Percentiles rank a stretch among this genome's conserved stretches.
phyloP scores from a whole-genome alignment of 441 rosid species.

The Macaranga tanarius region DNA sequence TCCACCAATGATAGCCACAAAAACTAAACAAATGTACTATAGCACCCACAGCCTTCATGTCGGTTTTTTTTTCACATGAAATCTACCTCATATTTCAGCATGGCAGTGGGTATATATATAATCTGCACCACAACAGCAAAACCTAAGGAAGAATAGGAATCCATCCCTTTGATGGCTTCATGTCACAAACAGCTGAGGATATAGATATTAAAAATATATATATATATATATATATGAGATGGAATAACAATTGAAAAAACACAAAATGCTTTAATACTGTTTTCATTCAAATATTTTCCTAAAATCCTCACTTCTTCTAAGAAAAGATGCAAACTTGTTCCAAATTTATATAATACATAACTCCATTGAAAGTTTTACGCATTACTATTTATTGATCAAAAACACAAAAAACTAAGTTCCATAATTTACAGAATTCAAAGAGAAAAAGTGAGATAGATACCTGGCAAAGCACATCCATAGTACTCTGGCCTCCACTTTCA shows the following conservation, averaged over 20 bases:
- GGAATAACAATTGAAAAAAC: background rate
- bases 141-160: background rate
- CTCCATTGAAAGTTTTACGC: background rate
- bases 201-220: background rate
- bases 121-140: background rate
- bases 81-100: background rate
- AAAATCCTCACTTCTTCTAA: too few relatives aligned
- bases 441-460: conserved; percentile 36
- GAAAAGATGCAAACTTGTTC: background rate
- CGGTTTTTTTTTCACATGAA: background rate
- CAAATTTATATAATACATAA: background rate
- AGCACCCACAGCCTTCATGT: background rate
- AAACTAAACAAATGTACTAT: background rate
- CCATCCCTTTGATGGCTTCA: background rate
- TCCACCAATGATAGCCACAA: too few relatives aligned
- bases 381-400: too few relatives aligned
- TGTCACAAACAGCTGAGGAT: background rate
- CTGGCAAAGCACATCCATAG: conserved; percentile 95
- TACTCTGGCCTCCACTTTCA: conserved; percentile 80
- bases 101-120: background rate
- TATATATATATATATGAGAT: too few relatives aligned
- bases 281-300: too few relatives aligned
- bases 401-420: background rate
- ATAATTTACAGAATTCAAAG: background rate
- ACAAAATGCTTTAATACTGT: background rate